Evolutionary conservation across 2,329 filamentous ascomycete species (phyloP).

Genomic region (Arthrobotrys musiformis): DNA sequence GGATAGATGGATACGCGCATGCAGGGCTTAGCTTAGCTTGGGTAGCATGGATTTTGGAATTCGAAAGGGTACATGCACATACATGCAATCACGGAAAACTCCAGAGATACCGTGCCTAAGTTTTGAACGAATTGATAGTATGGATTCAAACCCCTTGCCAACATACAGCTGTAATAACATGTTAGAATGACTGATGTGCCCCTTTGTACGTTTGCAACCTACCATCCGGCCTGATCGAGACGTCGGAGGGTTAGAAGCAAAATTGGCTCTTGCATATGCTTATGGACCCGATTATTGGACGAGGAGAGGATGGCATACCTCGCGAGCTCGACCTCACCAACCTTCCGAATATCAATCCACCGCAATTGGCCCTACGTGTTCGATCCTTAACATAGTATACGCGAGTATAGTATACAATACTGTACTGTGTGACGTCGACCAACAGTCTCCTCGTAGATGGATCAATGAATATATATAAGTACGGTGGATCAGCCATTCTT

Average conservation of each 20-base stretch:
- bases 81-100: background rate
- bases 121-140: background rate
- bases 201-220: background rate
- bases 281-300: background rate
- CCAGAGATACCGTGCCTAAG: background rate
- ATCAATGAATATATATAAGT: conserved; percentile 21
- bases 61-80: too few relatives aligned
- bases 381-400: background rate
- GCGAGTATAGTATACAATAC: too few relatives aligned
- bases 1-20: background rate
- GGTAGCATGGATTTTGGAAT: too few relatives aligned
- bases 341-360: background rate
- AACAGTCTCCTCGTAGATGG: background rate
- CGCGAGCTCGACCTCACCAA: background rate
- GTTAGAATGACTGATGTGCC: background rate
- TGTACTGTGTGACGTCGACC: background rate
- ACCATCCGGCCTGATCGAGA: background rate
- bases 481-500: background rate
- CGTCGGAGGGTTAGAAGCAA: background rate
- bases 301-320: background rate
- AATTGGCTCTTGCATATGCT: background rate
- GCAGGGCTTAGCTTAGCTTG: background rate
- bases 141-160: background rate
- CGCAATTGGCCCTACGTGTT: too few relatives aligned
- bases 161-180: too few relatives aligned